Evolutionary conservation across 495 filamentous ascomycete species (phyloP).

Genomic region (Arthonia radiata): DNA sequence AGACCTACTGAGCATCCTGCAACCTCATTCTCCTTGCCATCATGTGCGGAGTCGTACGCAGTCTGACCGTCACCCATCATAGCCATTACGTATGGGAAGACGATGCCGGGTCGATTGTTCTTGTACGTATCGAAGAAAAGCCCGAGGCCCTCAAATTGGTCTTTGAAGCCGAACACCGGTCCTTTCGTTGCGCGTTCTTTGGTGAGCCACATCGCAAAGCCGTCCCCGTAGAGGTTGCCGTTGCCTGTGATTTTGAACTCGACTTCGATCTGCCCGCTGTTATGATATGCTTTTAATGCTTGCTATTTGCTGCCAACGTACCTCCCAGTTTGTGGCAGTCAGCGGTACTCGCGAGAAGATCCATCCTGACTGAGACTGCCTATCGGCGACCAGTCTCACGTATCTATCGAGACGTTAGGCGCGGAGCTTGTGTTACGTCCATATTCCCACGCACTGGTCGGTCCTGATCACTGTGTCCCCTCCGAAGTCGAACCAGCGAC

Average conservation of each 20-base stretch:
- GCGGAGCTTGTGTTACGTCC: neutral
- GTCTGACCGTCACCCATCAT: constrained; percentile 88
- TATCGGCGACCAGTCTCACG: constrained; percentile 75
- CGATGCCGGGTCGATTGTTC: constrained; percentile 86
- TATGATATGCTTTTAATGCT: constrained; percentile 2
- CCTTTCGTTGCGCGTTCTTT: constrained; percentile 66
- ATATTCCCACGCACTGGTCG: constrained; percentile 39
- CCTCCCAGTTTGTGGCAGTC: constrained; percentile 97
- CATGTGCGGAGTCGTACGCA: constrained; percentile 75
- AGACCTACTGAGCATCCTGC: constrained; percentile 64
- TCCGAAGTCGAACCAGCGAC: constrained; percentile 98
- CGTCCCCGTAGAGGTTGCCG: constrained; percentile 82
- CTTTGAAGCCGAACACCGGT: constrained; percentile 67
- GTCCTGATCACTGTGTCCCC: constrained; percentile 83
- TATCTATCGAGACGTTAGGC: constrained; percentile 28
- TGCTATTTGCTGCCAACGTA: constrained; percentile 9
- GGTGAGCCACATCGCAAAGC: constrained; percentile 95
- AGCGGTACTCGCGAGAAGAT: constrained; percentile 80
- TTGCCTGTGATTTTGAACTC: constrained; percentile 76
- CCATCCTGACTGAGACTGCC: constrained; percentile 74
- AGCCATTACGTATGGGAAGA: constrained; percentile 97
- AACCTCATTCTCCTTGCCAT: constrained; percentile 80
- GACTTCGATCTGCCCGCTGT: constrained; percentile 43
- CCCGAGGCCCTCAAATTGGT: constrained; percentile 84
- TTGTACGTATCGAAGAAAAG: constrained; percentile 99